A percentile compares a stretch with the other conserved stretches of the same genome.
Evolutionary conservation across 305 asterid genomes (phyloP).

Genomic region (Withania somnifera): DNA sequence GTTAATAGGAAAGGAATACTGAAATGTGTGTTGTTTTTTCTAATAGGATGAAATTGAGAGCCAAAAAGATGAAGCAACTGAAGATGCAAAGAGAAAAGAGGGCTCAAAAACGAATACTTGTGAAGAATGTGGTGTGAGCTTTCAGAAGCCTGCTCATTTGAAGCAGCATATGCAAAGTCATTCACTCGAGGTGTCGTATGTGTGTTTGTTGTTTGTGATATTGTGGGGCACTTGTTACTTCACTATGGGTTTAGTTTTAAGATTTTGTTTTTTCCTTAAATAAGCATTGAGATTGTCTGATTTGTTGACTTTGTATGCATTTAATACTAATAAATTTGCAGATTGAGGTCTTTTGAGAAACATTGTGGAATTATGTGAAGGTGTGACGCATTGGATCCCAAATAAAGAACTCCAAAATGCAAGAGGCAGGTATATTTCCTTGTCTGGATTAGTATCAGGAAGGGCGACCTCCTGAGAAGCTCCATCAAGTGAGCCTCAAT

Average conservation of each 20-base stretch:
- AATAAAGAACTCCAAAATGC: conserved; percentile 93
- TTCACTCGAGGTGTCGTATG: conserved; percentile 54
- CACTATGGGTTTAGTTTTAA: background rate
- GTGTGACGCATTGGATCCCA: conserved; percentile 99
- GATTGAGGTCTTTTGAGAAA: conserved; percentile 25
- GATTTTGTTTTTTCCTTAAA: background rate
- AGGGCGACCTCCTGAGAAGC: conserved; percentile 99
- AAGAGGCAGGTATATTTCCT: conserved; percentile 44
- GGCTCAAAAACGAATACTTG: conserved; percentile 35
- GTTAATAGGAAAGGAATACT: background rate
- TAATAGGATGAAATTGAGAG: conserved; percentile 36
- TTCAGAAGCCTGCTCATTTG: conserved; percentile 73
- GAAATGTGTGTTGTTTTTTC: background rate
- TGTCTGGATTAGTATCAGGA: conserved; percentile 97
- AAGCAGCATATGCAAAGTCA: conserved; percentile 94
- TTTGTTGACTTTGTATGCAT: background rate
- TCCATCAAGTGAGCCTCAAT: conserved; percentile 94
- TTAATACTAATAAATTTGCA: conserved; percentile 16
- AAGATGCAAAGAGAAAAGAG: conserved; percentile 9
- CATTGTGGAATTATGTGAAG: conserved; percentile 19
- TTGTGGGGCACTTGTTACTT: background rate
- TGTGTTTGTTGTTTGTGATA: background rate
- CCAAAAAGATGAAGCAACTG: conserved; percentile 21
- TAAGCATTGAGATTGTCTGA: background rate
- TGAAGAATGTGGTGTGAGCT: conserved; percentile 57